A percentile compares a stretch with the other conserved stretches of the same genome.
Conservation (phyloP, 306 rosid species). For the Begonia masoniana region DNA sequence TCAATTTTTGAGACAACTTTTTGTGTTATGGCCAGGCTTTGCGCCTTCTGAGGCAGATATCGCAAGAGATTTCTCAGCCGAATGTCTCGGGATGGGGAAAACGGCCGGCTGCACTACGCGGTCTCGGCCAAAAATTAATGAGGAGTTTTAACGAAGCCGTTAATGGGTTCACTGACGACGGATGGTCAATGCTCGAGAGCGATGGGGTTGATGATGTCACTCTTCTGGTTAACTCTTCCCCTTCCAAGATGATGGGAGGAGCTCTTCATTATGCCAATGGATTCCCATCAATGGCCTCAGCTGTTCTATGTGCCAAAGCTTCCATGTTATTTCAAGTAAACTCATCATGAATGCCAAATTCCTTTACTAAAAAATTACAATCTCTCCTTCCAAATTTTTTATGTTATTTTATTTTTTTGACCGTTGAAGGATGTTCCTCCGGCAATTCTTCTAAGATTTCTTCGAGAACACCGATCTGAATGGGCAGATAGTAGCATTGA, state of each 20-base stretch:
- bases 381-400: not conserved
- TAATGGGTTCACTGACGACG: slow-evolving; percentile 85
- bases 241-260: slow-evolving; percentile 44
- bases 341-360: not conserved
- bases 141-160: slow-evolving; percentile 97
- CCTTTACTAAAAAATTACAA: not conserved
- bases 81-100: slow-evolving; percentile 82
- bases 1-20: not conserved
- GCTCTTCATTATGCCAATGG: not conserved
- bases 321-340: slow-evolving; percentile 71
- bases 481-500: slow-evolving; percentile 98
- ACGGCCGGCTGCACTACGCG: slow-evolving; percentile 87
- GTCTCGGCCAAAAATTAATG: slow-evolving; percentile 83
- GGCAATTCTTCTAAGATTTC: slow-evolving; percentile 81
- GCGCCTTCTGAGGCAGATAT: slow-evolving; percentile 80
- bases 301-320: slow-evolving; percentile 92
- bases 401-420: not conserved
- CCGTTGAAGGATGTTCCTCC: slow-evolving; percentile 68
- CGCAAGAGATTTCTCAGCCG: slow-evolving; percentile 81
- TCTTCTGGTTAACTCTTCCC: slow-evolving; percentile 57
- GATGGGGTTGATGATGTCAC: slow-evolving; percentile 93
- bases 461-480: slow-evolving; percentile 94
- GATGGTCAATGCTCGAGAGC: slow-evolving; percentile 70
- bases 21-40: slow-evolving; percentile 33
- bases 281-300: slow-evolving; percentile 35